Conservation (phyloP, 75 land plant species). For the Pinus tabuliformis region DNA sequence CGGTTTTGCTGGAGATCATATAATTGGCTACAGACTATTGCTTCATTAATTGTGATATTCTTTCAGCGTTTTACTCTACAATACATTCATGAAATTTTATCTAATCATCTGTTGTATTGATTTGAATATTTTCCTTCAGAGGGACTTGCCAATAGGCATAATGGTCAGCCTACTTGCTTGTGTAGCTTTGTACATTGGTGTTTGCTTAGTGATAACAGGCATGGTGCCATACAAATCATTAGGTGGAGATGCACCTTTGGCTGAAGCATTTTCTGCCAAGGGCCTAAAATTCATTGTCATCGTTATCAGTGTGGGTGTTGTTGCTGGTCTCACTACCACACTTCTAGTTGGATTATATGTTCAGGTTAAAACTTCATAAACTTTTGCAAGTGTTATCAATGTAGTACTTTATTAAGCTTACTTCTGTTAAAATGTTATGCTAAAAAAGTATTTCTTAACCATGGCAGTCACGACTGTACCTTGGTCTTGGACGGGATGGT, state of each 20-base stretch:
- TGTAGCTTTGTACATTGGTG: slow-evolving; percentile 73
- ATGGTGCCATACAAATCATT: slow-evolving; percentile 87
- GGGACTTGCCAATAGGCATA: slow-evolving; percentile 94
- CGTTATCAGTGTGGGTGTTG: slow-evolving; percentile 87
- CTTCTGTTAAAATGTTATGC: slow-evolving; percentile 7
- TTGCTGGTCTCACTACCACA: slow-evolving; percentile 93
- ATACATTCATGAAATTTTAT: too few species aligned
- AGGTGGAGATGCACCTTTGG: slow-evolving; percentile 91
- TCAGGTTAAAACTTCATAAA: slow-evolving; percentile 58
- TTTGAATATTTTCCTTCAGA: slow-evolving; percentile 33
- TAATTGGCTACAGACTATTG: background rate
- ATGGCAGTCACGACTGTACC: slow-evolving; percentile 85
- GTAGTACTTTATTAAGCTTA: background rate
- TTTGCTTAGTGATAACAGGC: slow-evolving; percentile 93
- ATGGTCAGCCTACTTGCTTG: slow-evolving; percentile 81
- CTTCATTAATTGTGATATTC: background rate
- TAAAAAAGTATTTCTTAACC: background rate
- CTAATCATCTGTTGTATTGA: too few species aligned
- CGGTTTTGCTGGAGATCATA: background rate
- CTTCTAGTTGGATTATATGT: slow-evolving; percentile 95
- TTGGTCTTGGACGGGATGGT: slow-evolving; percentile 98
- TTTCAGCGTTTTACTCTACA: too few species aligned
- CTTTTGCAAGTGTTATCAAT: background rate
- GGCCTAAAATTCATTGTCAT: slow-evolving; percentile 68
- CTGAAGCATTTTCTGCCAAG: slow-evolving; percentile 67